Evolutionary conservation across 805 yeast genomes (phyloP).

Genomic region (Diddensiella santjacobensis): DNA sequence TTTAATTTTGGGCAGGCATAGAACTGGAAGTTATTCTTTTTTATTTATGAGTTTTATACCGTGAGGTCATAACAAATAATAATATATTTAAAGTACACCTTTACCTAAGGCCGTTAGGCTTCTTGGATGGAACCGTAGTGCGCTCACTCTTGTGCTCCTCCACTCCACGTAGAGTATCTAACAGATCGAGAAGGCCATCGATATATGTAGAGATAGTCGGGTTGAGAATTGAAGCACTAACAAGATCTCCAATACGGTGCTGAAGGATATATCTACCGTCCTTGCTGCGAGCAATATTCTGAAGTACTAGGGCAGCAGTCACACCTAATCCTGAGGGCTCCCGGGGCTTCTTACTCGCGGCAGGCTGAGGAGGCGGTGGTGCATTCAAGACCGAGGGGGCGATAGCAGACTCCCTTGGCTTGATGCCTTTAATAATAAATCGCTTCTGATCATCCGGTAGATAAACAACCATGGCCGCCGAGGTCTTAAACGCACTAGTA

Average conservation of each 20-base stretch:
- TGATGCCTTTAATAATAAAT: constrained; percentile 91
- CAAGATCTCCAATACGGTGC: constrained; percentile 18
- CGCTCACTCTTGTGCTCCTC: background rate
- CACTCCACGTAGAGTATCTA: background rate
- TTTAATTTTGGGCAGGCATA: too few relatives aligned
- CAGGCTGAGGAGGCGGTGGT: constrained; percentile 12
- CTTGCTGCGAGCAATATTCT: constrained; percentile 34
- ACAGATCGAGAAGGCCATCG: constrained; percentile 24
- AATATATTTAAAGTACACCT: background rate
- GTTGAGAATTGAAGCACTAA: constrained; percentile 26
- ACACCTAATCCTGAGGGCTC: constrained; percentile 31
- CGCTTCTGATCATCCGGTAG: constrained; percentile 63
- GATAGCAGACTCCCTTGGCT: constrained; percentile 59
- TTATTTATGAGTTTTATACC: background rate
- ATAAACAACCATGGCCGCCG: constrained; percentile 88
- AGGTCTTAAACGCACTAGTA: constrained; percentile 77
- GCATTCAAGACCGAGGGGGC: constrained; percentile 24
- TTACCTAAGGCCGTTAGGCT: too few relatives aligned
- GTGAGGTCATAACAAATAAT: background rate
- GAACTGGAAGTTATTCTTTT: too few relatives aligned
- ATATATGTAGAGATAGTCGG: constrained; percentile 23
- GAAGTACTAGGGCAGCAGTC: constrained; percentile 35
- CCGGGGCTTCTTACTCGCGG: constrained; percentile 8
- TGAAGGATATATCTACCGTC: constrained; percentile 25
- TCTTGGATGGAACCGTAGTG: too few relatives aligned